These are phyloP conservation scores for Akanthomyces dipterigenus DNA, from an alignment of 2,329 filamentous ascomycete genomes.

Conservation along the genomic window DNA sequence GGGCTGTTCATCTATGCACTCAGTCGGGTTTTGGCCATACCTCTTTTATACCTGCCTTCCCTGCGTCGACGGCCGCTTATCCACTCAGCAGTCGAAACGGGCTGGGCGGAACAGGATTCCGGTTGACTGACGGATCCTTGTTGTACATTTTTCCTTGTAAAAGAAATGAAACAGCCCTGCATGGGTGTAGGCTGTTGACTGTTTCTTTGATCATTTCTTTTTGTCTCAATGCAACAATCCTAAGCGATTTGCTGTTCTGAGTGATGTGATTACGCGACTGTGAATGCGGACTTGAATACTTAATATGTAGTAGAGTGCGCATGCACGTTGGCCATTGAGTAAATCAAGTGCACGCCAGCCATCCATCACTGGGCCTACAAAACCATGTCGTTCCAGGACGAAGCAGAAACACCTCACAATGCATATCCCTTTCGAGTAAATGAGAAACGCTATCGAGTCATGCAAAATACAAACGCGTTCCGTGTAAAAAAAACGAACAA, in stretches of 20 bases:
- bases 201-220: constrained; percentile 6
- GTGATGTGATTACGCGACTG: not conserved
- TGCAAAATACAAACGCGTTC: too few relatives aligned
- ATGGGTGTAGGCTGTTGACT: constrained; percentile 6
- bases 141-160: constrained; percentile 16
- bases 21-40: not conserved
- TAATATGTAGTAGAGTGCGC: not conserved
- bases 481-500: too few relatives aligned
- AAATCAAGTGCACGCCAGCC: too few relatives aligned
- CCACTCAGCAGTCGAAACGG: not conserved
- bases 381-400: too few relatives aligned
- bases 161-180: constrained; percentile 6
- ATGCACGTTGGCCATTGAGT: too few relatives aligned
- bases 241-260: not conserved
- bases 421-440: too few relatives aligned
- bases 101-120: constrained; percentile 7
- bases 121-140: constrained; percentile 4
- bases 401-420: too few relatives aligned
- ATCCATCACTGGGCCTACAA: too few relatives aligned
- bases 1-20: too few relatives aligned
- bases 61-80: not conserved
- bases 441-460: too few relatives aligned
- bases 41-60: not conserved
- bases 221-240: constrained; percentile 10
- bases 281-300: not conserved